Base-by-base conservation (phyloP, 2,329 filamentous ascomycete genomes). In the Periglandula ipomoeae region DNA sequence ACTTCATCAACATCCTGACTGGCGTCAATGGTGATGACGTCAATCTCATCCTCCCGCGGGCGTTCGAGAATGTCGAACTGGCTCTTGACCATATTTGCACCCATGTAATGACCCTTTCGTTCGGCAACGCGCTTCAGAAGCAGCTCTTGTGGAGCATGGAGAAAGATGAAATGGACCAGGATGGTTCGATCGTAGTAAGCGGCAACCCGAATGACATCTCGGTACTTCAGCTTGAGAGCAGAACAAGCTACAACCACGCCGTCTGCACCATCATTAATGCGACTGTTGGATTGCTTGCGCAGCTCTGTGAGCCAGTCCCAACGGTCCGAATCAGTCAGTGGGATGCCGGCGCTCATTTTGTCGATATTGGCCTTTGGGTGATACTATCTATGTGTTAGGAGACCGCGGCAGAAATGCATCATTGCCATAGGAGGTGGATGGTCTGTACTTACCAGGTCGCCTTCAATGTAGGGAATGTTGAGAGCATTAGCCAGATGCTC, bases 191-290 rank as follows among this genome's bases (percentile, higher is more conserved):
- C 75, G 65, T 85, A 85, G 70, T 90, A 89, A 15, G 82, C 82
- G 7, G 87, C 87, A 8, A 90, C 82, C 27, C 87, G 81, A 64
- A 93, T 88, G 53, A 91, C 87, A 60, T 98, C 93, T 58, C 93
- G 84, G 74, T 98, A 98, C 70, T 95, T 96, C 65, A 87, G 87
- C 76, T 97, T 97, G 47, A 98, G 78, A 1, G 91, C 93, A 11
- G 89, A 95, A 76, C 93, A 98, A 47, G 93, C 95, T 52, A 98
- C 79, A 44, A 98, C 87, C n/a, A 96, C 93, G 44, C 89, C 85
- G 26, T 76, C 70, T 17, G 78, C 74, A 34, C 82, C 81, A 44
- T 66, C 67, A 48, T 72, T 69, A 51, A 85, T 71, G 45, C 71
- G 71, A 47, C 69, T 67, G 48, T 82, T 72, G 6, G 81, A 79